Base-by-base conservation (phyloP, 148 eudicot genomes). In the Camellia sinensis region DNA sequence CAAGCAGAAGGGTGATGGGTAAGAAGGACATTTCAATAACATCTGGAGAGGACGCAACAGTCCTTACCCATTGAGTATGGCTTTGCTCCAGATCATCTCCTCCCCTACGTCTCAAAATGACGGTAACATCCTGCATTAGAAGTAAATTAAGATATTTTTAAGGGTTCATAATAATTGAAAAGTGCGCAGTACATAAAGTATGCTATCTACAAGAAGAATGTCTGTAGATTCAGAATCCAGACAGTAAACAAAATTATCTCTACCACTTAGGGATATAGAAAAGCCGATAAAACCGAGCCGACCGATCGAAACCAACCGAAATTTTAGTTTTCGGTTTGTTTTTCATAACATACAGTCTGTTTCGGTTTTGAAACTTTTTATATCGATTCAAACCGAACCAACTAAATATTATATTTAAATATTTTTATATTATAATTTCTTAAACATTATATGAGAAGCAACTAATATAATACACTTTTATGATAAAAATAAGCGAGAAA, bases 81-180 rank as follows among this genome's bases (percentile, higher is more conserved):
- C 89, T 93, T 85, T 90, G 97, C 83, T 93, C 97, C 68, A 95
- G 84, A 90, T 95, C 98, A 86, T 95, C 98, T 37, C 98, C 98
- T 46, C 98, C 98, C 87, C 98, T 89, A 83, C 98, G 87, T 89
- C 98, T 89, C 87, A 95, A 95, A 84, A 95, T 93, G 79, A 93
- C 93, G 11, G 98, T 95, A 68, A 93, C 87, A 85, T 95, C 98
- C 98, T 95, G 90, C 90, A 91, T 86, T 79, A 80, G 82, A 83
- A 87, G 67, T 22, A 79, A 78, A 62, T 67, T 13, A 77, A 74
- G 12, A 63, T 44, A 61, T 44, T 29, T 50, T 59, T 44, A 14
- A 61, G 80, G 37, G n/a, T 63, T 66, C 29, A 15, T 66, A 59
- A 73, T 21, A 60, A 61, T 21, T 50, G 67, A 60, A 29, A 64